Base-by-base conservation (phyloP, 2,329 filamentous ascomycete genomes). In the Sarocladiaceae sp. region DNA sequence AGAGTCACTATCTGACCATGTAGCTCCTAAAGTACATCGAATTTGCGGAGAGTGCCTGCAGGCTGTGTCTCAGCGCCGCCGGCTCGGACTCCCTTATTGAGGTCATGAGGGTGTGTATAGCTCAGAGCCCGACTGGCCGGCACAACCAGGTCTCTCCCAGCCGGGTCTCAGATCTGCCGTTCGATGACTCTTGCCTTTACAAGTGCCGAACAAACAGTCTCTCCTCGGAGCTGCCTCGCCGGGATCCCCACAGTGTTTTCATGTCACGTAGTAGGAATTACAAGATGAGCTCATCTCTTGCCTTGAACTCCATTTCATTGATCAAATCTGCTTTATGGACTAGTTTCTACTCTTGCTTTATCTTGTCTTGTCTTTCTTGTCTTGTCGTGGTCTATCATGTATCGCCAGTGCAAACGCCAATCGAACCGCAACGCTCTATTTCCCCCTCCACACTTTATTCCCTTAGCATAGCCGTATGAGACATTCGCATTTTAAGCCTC, bases 151-250 rank as follows among this genome's bases (percentile, higher is more conserved):
- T 25, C 8, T 7, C 20, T 44, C 12, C 40, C 40, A 23, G 40
- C 28, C 40, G 28, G 22, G 40, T 44, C 40, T 44, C 40, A 44
- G 40, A 44, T 44, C 23, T 44, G 40, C 40, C 40, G 40, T 44
- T 28, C 23, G 22, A 28, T n/a, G 40, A 13, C 37, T 40, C 37
- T 10, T 23, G n/a, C 35, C 35, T n/a, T 17, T 37, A 11, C 35
- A 37, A n/a, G n/a, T n/a, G n/a, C n/a, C n/a, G n/a, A n/a, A n/a
- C n/a, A n/a, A n/a, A n/a, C n/a, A n/a, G n/a, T n/a, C n/a, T n/a
- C n/a, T n/a, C n/a, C n/a, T n/a, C n/a, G n/a, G n/a, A n/a, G n/a
- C n/a, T n/a, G n/a, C n/a, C n/a, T n/a, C n/a, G n/a, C n/a, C n/a
- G n/a, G n/a, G n/a, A n/a, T n/a, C n/a, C n/a, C n/a, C n/a, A n/a